Percentiles rank a stretch among this genome's conserved stretches.
These are phyloP conservation scores for Heterotrichella gracilis DNA, from an alignment of 352 stramenopile genomes.

Conservation along the genomic window DNA sequence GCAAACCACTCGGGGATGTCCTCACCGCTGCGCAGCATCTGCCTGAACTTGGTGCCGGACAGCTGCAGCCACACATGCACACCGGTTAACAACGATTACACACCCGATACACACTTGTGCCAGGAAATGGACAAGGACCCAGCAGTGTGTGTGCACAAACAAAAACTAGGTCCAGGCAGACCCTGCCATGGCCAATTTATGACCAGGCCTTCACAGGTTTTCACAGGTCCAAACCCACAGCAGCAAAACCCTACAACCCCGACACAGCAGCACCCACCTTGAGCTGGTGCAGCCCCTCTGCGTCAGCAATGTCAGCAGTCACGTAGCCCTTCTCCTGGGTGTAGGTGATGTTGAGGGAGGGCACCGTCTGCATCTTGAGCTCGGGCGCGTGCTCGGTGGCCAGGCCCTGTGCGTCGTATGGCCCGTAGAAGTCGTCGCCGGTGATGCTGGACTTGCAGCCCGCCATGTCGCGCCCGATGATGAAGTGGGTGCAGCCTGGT, in stretches of 20 bases:
- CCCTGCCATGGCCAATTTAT: too few relatives aligned
- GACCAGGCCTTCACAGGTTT: too few relatives aligned
- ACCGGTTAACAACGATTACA: too few relatives aligned
- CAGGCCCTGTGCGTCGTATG: constrained; percentile 51
- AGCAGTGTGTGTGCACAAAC: too few relatives aligned
- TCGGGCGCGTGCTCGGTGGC: constrained; percentile 30
- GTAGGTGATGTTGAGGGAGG: constrained; percentile 46
- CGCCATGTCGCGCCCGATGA: constrained; percentile 57
- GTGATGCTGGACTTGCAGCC: constrained; percentile 44
- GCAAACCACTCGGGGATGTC: constrained; percentile 62
- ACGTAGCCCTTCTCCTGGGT: constrained; percentile 51
- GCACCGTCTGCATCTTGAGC: constrained; percentile 39
- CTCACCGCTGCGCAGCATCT: constrained; percentile 37
- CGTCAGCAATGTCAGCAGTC: constrained; percentile 34
- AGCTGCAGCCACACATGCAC: too few relatives aligned
- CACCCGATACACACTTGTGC: too few relatives aligned
- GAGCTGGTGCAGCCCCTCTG: constrained; percentile 22
- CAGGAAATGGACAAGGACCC: too few relatives aligned
- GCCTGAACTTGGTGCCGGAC: constrained; percentile 40
- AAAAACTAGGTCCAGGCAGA: too few relatives aligned
- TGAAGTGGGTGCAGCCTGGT: constrained; percentile 63
- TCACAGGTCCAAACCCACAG: too few relatives aligned
- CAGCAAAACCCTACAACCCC: too few relatives aligned
- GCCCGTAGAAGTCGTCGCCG: constrained; percentile 53
- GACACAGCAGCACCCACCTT: too few relatives aligned